Percentiles rank a stretch among this genome's conserved stretches.
phyloP scores from a whole-genome alignment of 1,284 basidiomycete genomes.

The Ganoderma meredithae region DNA sequence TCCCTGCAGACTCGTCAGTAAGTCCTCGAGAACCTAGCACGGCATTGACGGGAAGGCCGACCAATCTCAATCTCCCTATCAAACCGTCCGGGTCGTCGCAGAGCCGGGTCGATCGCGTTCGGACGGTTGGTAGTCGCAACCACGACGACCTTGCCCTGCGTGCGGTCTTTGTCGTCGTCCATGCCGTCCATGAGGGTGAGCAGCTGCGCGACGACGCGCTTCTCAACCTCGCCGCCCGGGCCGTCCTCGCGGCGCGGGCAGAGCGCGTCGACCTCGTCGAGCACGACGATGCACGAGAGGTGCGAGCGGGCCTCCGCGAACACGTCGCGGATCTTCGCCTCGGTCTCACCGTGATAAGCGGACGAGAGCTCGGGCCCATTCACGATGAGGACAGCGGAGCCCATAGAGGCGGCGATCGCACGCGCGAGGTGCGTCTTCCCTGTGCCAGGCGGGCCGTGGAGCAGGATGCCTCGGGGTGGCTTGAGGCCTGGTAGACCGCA shows the following conservation, averaged over 20 bases:
- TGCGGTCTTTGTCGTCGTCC: constrained; percentile 55
- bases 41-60: constrained; percentile 40
- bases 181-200: constrained; percentile 97
- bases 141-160: constrained; percentile 79
- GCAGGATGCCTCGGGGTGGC: constrained; percentile 88
- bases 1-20: constrained; percentile 56
- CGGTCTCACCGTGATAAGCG: constrained; percentile 97
- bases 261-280: constrained; percentile 97
- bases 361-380: constrained; percentile 96
- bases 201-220: constrained; percentile 94
- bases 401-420: constrained; percentile 84
- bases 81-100: constrained; percentile 93
- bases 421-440: constrained; percentile 95
- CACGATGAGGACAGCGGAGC: constrained; percentile 85
- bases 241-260: constrained; percentile 91
- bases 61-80: constrained; percentile 98
- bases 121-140: constrained; percentile 98
- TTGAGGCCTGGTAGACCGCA: constrained; percentile 68
- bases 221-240: constrained; percentile 92
- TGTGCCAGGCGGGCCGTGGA: constrained; percentile 94
- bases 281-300: constrained; percentile 91
- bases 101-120: constrained; percentile 96
- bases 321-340: constrained; percentile 87
- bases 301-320: constrained; percentile 86
- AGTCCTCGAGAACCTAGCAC: background rate